Evolutionary conservation across 176 grass and related monocot genomes (phyloP).

Genomic region (Phragmites australis): DNA sequence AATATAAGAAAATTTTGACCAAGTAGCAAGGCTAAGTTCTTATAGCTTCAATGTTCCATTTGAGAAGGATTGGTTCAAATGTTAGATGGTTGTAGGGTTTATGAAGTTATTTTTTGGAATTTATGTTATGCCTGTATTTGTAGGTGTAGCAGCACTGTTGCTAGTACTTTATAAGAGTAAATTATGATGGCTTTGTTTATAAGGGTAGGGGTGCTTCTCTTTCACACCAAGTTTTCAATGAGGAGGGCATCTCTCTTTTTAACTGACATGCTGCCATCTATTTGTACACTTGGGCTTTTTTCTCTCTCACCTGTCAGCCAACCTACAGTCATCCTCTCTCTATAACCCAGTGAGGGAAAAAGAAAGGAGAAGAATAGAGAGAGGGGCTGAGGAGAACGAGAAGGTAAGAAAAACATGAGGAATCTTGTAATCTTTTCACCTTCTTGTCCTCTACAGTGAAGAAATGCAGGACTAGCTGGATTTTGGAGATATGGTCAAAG

Average conservation of each 20-base stretch:
- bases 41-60: not conserved
- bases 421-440: constrained; percentile 90
- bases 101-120: not conserved
- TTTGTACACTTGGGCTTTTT: constrained; percentile 54
- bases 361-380: not conserved
- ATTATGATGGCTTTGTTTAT: constrained; percentile 46
- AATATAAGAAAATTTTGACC: constrained; percentile 24
- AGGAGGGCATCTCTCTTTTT: constrained; percentile 53
- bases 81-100: not conserved
- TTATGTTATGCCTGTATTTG: not conserved
- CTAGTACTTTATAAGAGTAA: constrained; percentile 46
- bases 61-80: not conserved
- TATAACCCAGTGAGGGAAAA: constrained; percentile 11
- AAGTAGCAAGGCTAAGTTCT: not conserved
- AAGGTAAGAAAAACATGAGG: constrained; percentile 58
- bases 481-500: constrained; percentile 78
- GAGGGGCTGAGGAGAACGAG: not conserved
- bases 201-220: constrained; percentile 75
- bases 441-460: constrained; percentile 77
- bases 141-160: constrained; percentile 22
- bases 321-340: constrained; percentile 44
- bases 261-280: constrained; percentile 70
- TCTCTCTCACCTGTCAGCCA: constrained; percentile 53
- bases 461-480: constrained; percentile 61
- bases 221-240: constrained; percentile 92